These are phyloP conservation scores for Evernia prunastri DNA, from an alignment of 495 filamentous ascomycete genomes.

Conservation along the genomic window DNA sequence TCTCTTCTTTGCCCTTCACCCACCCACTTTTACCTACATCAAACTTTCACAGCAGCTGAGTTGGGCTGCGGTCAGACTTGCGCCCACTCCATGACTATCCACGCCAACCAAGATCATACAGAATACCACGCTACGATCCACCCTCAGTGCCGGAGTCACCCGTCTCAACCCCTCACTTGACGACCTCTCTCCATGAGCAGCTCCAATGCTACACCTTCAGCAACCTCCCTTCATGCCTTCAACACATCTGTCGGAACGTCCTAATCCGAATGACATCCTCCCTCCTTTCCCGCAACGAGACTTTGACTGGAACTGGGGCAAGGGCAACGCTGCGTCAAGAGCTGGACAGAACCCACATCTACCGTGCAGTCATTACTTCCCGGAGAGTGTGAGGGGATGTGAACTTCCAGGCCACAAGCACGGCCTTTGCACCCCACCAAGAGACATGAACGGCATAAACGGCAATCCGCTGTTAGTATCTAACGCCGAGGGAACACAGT, in stretches of 20 bases:
- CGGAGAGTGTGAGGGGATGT: slow-evolving; percentile 31
- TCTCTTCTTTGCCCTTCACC: slow-evolving; percentile 7
- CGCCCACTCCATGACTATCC: slow-evolving; percentile 3
- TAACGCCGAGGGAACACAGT: slow-evolving; percentile 30
- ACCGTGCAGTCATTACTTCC: slow-evolving; percentile 10
- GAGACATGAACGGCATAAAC: slow-evolving; percentile 45
- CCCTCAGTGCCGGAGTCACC: not conserved
- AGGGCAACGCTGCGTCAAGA: slow-evolving; percentile 12
- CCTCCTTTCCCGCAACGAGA: slow-evolving; percentile 21
- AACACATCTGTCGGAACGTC: slow-evolving; percentile 9
- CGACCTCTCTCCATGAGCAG: not conserved
- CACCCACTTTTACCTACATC: not conserved
- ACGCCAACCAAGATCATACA: slow-evolving; percentile 4
- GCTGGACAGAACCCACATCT: slow-evolving; percentile 11
- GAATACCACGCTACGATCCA: slow-evolving; percentile 1
- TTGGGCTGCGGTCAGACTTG: slow-evolving; percentile 4
- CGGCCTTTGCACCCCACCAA: slow-evolving; percentile 46
- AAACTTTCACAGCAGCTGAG: not conserved
- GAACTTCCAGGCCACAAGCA: slow-evolving; percentile 32
- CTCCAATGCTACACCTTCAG: slow-evolving; percentile 22
- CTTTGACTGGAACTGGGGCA: slow-evolving; percentile 12
- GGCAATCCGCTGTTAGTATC: slow-evolving; percentile 37
- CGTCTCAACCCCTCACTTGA: not conserved
- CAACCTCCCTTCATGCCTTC: slow-evolving; percentile 24
- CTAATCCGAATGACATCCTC: slow-evolving; percentile 15